Evolutionary conservation across 2,329 filamentous ascomycete species (phyloP), one percentile per base, ranked within the genome.

Genomic region (Pestalotiopsis sp.): DNA sequence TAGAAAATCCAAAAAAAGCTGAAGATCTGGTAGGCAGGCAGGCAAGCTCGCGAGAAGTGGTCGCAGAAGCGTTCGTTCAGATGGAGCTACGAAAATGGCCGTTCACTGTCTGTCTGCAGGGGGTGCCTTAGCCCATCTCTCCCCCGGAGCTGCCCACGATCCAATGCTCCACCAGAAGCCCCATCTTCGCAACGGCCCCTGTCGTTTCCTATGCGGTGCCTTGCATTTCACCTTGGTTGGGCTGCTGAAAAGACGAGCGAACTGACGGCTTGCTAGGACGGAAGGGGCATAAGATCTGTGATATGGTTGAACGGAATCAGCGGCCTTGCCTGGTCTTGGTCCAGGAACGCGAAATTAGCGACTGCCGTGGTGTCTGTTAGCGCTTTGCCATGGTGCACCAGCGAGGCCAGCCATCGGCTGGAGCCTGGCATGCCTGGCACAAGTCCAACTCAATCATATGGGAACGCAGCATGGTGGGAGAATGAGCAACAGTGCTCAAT

Each of bases 301-400:
- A 23, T 64, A 25, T n/a, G 39, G 61, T 39, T 23, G 31, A 64
- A 23, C 36, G 61, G 61, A 9, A 23, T 20, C 20, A 39, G n/a
- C n/a, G 61, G 61, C 38, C 17, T 45, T 52, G 45, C 45, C 20
- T 52, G 45, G 45, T 17, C 45, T 52, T 17, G n/a, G 49, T 58
- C 27, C 64, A 66, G 64, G 64, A 66, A 66, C 64, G 23, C 25
- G 64, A 66, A 58, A 66, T 66, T 66, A 58, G 64, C 36, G 64
- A 45, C 25, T 41, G 45, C 12, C 4, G 36, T 56, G 6, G 25
- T 27, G 23, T 13, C 49, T 58, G 1, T 57, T 66, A 66, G 64
- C 31, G 64, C 52, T 20, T n/a, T 45, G 39, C 39, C 17, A 11
- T 45, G 38, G 20, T n/a, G 7, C 45, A 23, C 20, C 20, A 23